phyloP scores from a whole-genome alignment of 345 rosid species.

The Melaleuca quinquenervia region DNA sequence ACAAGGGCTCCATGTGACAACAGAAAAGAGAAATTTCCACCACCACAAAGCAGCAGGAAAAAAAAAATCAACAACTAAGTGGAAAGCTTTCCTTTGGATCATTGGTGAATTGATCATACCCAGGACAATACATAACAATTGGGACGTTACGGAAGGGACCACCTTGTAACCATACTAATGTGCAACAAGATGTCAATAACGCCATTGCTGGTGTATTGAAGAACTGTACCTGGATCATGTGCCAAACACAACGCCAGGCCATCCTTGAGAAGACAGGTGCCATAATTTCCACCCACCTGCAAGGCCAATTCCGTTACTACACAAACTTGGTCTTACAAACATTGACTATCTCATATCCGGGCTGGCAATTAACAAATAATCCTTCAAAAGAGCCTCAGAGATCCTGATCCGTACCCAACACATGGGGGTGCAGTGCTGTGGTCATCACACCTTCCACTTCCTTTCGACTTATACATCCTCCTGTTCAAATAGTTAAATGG shows the following conservation, averaged over 20 bases:
- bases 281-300: slow-evolving; percentile 99
- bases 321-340: background rate
- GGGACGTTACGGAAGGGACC: background rate
- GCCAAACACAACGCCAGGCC: slow-evolving; percentile 90
- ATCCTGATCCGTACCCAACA: slow-evolving; percentile 37
- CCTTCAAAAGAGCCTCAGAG: background rate
- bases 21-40: background rate
- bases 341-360: background rate
- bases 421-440: slow-evolving; percentile 84
- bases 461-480: slow-evolving; percentile 71
- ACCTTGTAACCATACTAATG: background rate
- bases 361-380: background rate
- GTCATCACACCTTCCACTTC: slow-evolving; percentile 57
- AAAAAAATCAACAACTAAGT: background rate
- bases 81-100: background rate
- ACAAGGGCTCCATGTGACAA: background rate
- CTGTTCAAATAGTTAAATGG: slow-evolving; percentile 17
- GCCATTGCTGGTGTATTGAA: background rate
- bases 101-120: background rate
- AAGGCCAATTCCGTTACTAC: background rate
- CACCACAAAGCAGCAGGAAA: background rate
- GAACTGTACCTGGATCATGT: slow-evolving; percentile 81
- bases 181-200: background rate
- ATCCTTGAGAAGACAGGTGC: slow-evolving; percentile 90
- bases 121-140: background rate